Conservation (phyloP, 2,329 filamentous ascomycete species). For the Didymella exigua region DNA sequence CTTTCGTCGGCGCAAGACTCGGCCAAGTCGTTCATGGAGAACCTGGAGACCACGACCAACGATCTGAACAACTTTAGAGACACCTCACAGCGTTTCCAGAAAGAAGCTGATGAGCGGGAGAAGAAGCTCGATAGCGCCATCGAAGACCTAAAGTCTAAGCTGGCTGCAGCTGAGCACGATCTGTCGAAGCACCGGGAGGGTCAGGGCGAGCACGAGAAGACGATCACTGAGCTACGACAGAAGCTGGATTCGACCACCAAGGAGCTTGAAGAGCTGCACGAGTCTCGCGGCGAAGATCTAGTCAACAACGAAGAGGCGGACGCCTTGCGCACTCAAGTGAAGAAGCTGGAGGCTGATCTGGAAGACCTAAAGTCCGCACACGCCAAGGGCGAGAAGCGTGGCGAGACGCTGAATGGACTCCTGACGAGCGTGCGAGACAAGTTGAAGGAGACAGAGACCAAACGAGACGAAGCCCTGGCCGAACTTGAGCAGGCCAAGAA, state of each 20-base stretch:
- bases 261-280: constrained; percentile 56
- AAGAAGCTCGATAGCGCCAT: constrained; percentile 38
- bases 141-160: constrained; percentile 35
- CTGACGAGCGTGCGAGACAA: constrained; percentile 61
- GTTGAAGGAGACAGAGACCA: constrained; percentile 59
- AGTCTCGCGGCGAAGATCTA: constrained; percentile 39
- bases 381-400: constrained; percentile 57
- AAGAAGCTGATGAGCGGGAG: constrained; percentile 39
- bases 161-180: constrained; percentile 51
- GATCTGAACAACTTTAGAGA: constrained; percentile 65
- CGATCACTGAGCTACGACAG: constrained; percentile 42
- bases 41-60: constrained; percentile 69
- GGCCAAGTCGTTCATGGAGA: constrained; percentile 55
- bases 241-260: constrained; percentile 49
- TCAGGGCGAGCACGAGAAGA: constrained; percentile 51
- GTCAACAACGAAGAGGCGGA: constrained; percentile 38
- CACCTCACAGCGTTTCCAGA: constrained; percentile 52
- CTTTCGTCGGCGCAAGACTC: constrained; percentile 74
- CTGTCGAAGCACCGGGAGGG: constrained; percentile 52
- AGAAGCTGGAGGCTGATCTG: constrained; percentile 41
- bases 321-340: constrained; percentile 35
- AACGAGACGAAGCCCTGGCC: constrained; percentile 53
- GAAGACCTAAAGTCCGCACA: constrained; percentile 37
- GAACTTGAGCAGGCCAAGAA: constrained; percentile 48
- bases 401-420: constrained; percentile 60